A percentile compares a stretch with the other conserved stretches of the same genome.
Conservation (phyloP, 148 eudicot genomes). For the Cornus suecica region DNA sequence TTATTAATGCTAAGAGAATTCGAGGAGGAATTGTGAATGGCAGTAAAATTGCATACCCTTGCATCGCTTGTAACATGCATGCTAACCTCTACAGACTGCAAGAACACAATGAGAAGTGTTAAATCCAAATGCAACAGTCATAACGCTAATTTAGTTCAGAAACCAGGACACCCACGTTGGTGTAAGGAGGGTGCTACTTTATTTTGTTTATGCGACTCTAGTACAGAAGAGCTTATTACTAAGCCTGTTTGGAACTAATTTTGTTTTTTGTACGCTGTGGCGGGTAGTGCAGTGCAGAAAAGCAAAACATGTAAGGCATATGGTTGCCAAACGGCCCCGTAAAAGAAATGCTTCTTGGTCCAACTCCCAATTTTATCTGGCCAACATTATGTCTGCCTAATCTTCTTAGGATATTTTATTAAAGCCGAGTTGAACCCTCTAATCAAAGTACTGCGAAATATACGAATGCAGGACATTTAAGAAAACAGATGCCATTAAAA, state of each 20-base stretch:
- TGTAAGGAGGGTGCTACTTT: neutral
- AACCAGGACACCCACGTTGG: neutral
- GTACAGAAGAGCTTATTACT: no score
- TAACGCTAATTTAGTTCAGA: neutral
- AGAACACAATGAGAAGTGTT: conserved; percentile 12
- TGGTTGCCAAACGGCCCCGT: no score
- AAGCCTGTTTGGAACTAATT: no score
- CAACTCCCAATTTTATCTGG: no score
- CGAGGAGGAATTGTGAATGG: neutral
- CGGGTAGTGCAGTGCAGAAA: no score
- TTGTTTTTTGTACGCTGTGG: no score
- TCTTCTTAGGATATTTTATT: no score
- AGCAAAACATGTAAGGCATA: no score
- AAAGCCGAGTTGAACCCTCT: neutral
- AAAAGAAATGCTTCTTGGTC: neutral
- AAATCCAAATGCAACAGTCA: conserved; percentile 3
- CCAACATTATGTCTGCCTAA: neutral
- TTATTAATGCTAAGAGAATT: neutral
- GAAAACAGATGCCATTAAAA: neutral
- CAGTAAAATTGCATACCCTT: conserved; percentile 38
- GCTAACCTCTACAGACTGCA: conserved; percentile 77
- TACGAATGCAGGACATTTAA: neutral
- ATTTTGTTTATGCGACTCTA: no score
- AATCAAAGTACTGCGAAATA: neutral
- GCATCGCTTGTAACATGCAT: conserved; percentile 78